Conservation (phyloP, 352 stramenopile genomes). For the Phytophthora pseudosyringae region DNA sequence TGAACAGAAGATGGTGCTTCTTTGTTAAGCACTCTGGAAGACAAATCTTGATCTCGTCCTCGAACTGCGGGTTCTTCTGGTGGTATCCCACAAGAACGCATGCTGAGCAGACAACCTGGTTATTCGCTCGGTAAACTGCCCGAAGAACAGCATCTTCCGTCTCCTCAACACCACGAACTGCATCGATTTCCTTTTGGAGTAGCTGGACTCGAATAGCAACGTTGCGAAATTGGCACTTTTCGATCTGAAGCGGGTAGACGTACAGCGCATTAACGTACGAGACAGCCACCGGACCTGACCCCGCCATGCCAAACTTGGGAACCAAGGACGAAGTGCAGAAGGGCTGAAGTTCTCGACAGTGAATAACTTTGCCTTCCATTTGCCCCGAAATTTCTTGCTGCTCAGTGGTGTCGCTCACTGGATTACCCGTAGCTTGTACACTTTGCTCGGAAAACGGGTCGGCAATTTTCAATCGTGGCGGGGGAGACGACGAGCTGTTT, state of each 20-base stretch:
- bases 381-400: conserved; percentile 1
- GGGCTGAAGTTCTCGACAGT: conserved; percentile 68
- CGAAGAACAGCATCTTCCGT: conserved; percentile 37
- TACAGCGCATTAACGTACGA: conserved; percentile 72
- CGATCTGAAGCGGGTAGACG: conserved; percentile 67
- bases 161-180: conserved; percentile 51
- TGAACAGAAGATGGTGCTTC: conserved; percentile 69
- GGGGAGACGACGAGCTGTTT: conserved; percentile 3
- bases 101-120: conserved; percentile 30
- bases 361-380: conserved; percentile 6
- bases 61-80: conserved; percentile 78
- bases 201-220: conserved; percentile 71
- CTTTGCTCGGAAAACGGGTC: conserved; percentile 46
- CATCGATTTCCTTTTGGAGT: conserved; percentile 53
- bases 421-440: background rate
- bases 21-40: conserved; percentile 59
- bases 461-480: conserved; percentile 31
- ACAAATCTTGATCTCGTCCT: conserved; percentile 77
- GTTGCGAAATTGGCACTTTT: conserved; percentile 76
- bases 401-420: conserved; percentile 2
- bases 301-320: conserved; percentile 46
- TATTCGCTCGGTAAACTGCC: conserved; percentile 47
- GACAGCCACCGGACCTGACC: conserved; percentile 58
- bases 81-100: conserved; percentile 79
- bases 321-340: conserved; percentile 54